These are phyloP conservation scores for Decorospora gaudefroyi DNA, from an alignment of 2,329 filamentous ascomycete genomes.

Conservation along the genomic window DNA sequence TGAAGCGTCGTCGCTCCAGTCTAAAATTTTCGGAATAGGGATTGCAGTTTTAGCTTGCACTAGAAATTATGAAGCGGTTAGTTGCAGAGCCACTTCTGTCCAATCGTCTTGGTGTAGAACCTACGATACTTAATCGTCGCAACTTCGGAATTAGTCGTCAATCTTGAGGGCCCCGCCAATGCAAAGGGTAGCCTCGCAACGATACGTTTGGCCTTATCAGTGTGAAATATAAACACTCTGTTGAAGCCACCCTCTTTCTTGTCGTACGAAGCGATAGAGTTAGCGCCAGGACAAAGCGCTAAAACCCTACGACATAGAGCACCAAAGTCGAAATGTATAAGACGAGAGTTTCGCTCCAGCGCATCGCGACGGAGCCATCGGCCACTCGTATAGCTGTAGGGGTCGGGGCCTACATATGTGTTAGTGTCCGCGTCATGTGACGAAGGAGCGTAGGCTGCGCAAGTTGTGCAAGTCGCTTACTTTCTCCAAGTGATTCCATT, in stretches of 20 bases:
- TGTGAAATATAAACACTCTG: conserved; percentile 51
- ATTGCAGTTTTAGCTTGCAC: conserved; percentile 48
- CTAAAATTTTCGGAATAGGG: conserved; percentile 51
- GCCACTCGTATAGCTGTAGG: conserved; percentile 35
- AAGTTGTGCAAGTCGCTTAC: not conserved
- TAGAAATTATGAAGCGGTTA: conserved; percentile 26
- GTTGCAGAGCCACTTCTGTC: conserved; percentile 5
- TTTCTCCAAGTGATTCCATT: not conserved
- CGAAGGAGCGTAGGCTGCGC: not conserved
- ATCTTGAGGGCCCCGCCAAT: conserved; percentile 45
- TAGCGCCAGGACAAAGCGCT: conserved; percentile 45
- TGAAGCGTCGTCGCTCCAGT: conserved; percentile 49
- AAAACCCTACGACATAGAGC: conserved; percentile 47
- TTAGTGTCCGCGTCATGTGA: conserved; percentile 5
- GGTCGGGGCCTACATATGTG: conserved; percentile 17
- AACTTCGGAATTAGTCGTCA: conserved; percentile 52
- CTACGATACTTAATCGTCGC: conserved; percentile 53
- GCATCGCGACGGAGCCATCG: conserved; percentile 48
- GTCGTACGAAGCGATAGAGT: conserved; percentile 40
- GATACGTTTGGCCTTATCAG: conserved; percentile 46
- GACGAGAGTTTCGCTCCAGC: conserved; percentile 43
- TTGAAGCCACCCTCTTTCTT: conserved; percentile 55
- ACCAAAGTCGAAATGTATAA: conserved; percentile 49
- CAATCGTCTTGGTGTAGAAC: conserved; percentile 19
- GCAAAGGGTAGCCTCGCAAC: conserved; percentile 52